Base-by-base conservation (phyloP, 2,329 filamentous ascomycete species). In the Cryphonectria naterciae region DNA sequence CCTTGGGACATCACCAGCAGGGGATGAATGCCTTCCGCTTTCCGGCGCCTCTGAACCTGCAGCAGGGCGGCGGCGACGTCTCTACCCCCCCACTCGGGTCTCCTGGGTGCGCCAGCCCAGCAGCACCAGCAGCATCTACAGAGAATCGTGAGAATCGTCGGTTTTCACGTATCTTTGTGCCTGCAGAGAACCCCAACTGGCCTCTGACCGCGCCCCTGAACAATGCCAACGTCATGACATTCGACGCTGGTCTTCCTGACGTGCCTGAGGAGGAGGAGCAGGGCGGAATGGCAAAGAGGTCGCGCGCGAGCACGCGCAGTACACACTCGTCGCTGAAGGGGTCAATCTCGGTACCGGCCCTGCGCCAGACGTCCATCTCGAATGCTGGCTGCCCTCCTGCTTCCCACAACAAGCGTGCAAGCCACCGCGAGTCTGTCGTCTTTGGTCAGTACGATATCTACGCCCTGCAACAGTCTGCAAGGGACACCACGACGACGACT, bases 231-330 rank as follows among this genome's bases (percentile, higher is more conserved):
- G 63, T 61, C 13, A 46, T 67, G 13, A 61, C 69, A 8, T 84
- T 81, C 71, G 84, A 85, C 68, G 79, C 77, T 17, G 80, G 84
- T 28, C 80, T 91, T 25, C 83, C 88, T 7, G 86, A 90, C 74
- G 88, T 91, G 4, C 87, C 88, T 0, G 89, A 91, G 76, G 89
- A 91, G 75, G 89, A 91, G 46, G 89, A 91, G 73, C 82, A 83
- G 70, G 77, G 79, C 62, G 78, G 77, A 66, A 76, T 77, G 43
- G 75, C 75, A 37, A 81, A 78, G 69, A 81, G 77, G 67, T 84
- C 83, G 37, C 83, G 81, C 35, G 78, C 80, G 58, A 88, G 84
- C 77, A 73, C 85, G 28, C 75, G 80, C 22, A 87, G 85, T 77
- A 87, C 81, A 70, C 79, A 78, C 56, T 85, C 86, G 4, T 88